Evolutionary conservation across 2,329 filamentous ascomycete species (phyloP), one percentile per base, ranked within the genome.

Genomic region (Blastomyces parvus): DNA sequence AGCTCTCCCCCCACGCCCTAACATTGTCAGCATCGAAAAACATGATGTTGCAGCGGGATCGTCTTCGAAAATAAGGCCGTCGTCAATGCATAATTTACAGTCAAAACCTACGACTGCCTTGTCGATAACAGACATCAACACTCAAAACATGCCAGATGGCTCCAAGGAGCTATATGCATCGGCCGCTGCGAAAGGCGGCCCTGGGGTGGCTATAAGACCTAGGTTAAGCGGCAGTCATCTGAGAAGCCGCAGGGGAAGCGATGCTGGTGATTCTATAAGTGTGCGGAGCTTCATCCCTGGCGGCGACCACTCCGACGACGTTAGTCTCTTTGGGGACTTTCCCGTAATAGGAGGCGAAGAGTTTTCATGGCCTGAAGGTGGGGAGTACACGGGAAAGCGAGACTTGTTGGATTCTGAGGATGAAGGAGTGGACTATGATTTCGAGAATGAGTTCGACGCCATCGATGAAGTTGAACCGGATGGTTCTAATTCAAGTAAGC

Each of bases 21-120:
- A 72, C 42, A 70, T 78, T 53, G 48, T 27, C 48, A 72, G 66
- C 63, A 59, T 75, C 44, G 67, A 77, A 55, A 72, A 74, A 65
- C 71, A 73, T 65, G 73, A 72, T 69, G 69, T 64, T 50, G 56
- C 59, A 30, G 64, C 69, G 66, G 67, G 68, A 57, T 69, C 72
- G 65, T 64, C 76, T 56, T 69, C 74, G 55, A 65, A 74, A 13
- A 70, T 73, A 3, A 74, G 74, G 33, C 73, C 71, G 38, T 64
- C 70, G n/a, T 66, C 70, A 38, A 73, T 73, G 61, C 68, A 74
- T 36, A 71, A 69, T 40, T 69, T 81, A 30, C 77, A 79, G 63
- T 86, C 88, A 1, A 86, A 85, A 64, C 86, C 93, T 58, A 97
- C 92, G 3, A 97, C 91, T 0, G 91, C 91, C 11, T 72, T 97